Conservation (phyloP, 345 rosid species). For the Luvunga scandens region DNA sequence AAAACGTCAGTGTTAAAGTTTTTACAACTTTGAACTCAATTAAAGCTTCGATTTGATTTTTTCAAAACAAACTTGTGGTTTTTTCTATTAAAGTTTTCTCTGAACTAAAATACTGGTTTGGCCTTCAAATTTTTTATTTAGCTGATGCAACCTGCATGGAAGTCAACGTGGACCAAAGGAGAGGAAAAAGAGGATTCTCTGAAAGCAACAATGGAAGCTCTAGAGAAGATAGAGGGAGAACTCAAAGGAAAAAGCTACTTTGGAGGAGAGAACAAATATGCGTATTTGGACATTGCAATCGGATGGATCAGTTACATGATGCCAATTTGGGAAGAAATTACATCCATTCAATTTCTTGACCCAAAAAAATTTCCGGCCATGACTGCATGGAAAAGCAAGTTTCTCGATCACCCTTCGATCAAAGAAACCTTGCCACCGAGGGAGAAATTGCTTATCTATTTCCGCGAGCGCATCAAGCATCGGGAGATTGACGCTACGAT, state of each 20-base stretch:
- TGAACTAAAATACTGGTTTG: too few relatives aligned
- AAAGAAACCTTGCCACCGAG: slow-evolving; percentile 25
- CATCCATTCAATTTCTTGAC: slow-evolving; percentile 16
- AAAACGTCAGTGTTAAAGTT: slow-evolving; percentile 11
- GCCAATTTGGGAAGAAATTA: slow-evolving; percentile 34
- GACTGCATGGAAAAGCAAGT: slow-evolving; percentile 24
- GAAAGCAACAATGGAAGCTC: slow-evolving; percentile 3
- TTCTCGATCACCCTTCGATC: slow-evolving; percentile 24
- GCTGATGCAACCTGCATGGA: too few relatives aligned
- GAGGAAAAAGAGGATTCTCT: slow-evolving; percentile 21
- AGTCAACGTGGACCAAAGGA: slow-evolving; percentile 1
- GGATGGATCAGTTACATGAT: slow-evolving; percentile 32
- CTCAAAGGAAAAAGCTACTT: slow-evolving; percentile 24
- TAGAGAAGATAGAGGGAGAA: slow-evolving; percentile 30
- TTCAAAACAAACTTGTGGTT: too few relatives aligned
- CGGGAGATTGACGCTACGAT: too few relatives aligned
- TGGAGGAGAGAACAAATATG: slow-evolving; percentile 31
- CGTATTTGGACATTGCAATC: slow-evolving; percentile 29
- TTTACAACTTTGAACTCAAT: too few relatives aligned
- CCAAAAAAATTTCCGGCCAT: slow-evolving; percentile 22
- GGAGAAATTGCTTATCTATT: slow-evolving; percentile 23
- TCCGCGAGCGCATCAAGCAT: not conserved
- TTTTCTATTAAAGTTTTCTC: too few relatives aligned
- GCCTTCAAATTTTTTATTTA: too few relatives aligned
- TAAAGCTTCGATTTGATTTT: too few relatives aligned